Conservation (phyloP, 805 yeast genomes). For the Brettanomyces nanus region DNA sequence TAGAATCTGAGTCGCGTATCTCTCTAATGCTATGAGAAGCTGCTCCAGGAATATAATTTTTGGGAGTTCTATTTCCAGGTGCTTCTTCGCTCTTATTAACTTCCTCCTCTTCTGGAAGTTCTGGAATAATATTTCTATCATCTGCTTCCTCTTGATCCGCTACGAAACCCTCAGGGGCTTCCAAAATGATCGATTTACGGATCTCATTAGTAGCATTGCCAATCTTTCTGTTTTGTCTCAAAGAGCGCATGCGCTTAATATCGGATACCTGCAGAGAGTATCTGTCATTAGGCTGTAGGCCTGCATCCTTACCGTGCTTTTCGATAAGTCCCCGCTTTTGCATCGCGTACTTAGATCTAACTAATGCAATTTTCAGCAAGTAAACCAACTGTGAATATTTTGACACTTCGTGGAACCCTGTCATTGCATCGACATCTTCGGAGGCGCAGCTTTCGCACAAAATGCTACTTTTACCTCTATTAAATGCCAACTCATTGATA, state of each 20-base stretch:
- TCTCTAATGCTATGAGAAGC: neutral
- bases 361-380: conserved; percentile 74
- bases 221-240: conserved; percentile 53
- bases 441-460: conserved; percentile 59
- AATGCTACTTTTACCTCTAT: conserved; percentile 29
- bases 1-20: neutral
- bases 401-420: conserved; percentile 56
- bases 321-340: conserved; percentile 19
- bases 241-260: conserved; percentile 65
- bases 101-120: neutral
- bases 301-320: neutral
- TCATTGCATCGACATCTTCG: conserved; percentile 37
- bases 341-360: conserved; percentile 62
- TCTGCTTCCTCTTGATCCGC: conserved; percentile 26
- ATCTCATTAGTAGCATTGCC: conserved; percentile 49
- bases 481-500: conserved; percentile 38
- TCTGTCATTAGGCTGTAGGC: conserved; percentile 25
- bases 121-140: conserved; percentile 3
- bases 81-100: neutral
- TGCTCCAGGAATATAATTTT: neutral
- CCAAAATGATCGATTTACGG: conserved; percentile 57
- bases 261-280: conserved; percentile 68
- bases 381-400: conserved; percentile 68
- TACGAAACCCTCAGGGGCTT: conserved; percentile 45
- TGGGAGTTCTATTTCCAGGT: neutral